phyloP scores from a whole-genome alignment of 2,329 filamentous ascomycete genomes.

The Nemania serpens region DNA sequence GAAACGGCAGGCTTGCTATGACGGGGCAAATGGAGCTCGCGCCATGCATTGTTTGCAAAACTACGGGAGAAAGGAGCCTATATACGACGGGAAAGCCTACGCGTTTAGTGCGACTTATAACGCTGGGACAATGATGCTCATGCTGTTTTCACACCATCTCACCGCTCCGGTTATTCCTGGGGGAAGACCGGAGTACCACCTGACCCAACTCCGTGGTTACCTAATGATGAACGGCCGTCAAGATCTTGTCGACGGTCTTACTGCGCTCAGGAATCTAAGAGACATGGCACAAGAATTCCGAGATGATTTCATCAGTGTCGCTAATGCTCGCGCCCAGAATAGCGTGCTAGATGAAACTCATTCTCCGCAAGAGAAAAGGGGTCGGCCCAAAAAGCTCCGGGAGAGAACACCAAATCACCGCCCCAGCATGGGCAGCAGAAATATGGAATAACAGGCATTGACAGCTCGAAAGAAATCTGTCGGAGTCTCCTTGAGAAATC shows the following conservation, averaged over 20 bases:
- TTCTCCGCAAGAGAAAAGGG: not conserved
- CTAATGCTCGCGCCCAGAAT: not conserved
- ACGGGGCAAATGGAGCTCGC: not conserved
- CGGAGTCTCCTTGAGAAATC: not conserved
- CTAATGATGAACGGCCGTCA: conserved; percentile 38
- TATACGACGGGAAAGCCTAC: not conserved
- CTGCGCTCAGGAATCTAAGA: conserved; percentile 47
- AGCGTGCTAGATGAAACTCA: not conserved
- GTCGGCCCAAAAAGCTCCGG: not conserved
- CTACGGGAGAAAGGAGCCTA: not conserved
- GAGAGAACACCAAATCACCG: not conserved
- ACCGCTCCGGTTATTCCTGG: conserved; percentile 39
- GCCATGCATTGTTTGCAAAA: conserved; percentile 8
- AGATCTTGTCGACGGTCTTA: conserved; percentile 42
- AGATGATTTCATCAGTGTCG: conserved; percentile 40
- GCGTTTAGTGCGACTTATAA: conserved; percentile 1
- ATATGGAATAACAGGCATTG: not conserved
- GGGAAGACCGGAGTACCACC: conserved; percentile 47
- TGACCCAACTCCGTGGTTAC: conserved; percentile 43
- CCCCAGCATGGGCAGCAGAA: not conserved
- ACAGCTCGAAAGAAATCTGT: not conserved
- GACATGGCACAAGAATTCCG: conserved; percentile 46
- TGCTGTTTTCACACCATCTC: conserved; percentile 46
- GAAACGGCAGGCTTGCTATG: conserved; percentile 1
- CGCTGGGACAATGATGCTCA: conserved; percentile 32